Base-by-base conservation (phyloP, 2,329 filamentous ascomycete species). In the Reticulascus tulasneorum region DNA sequence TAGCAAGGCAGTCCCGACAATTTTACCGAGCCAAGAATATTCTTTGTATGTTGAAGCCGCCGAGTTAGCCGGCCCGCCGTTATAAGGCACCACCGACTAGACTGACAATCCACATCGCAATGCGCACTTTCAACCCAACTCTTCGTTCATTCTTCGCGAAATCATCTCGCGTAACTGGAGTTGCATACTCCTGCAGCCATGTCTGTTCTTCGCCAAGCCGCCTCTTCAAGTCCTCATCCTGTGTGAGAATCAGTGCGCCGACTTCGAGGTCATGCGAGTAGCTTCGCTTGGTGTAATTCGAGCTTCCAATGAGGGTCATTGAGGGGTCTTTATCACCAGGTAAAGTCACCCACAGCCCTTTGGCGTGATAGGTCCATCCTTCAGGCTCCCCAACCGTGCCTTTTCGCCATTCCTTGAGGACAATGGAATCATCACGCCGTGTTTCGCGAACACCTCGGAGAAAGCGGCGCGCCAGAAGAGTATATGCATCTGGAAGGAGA, bases 281-380 rank as follows among this genome's bases (percentile, higher is more conserved):
- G 54, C 87, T 94, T 20, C 93, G 74, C 59, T 93, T 90, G 0
- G 93, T 98, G 61, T 97, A 98, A 56, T 98, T 98, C 9, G 85
- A 93, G 55, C 86, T 94, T 2, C 93, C 93, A 1, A 98, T 77
- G 13, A 97, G 71, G 21, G 82, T 94, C 37, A 97, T 71, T 30
- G 83, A 82, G 0, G 89, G 89, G 24, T 80, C 66, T 23, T 69
- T 59, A 29, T 83, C 75, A 3, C 71, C 67, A 0, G 84, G 77
- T 36, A 91, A 69, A 0, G 86, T 87, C 18, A 96, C 73, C 91
- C 91, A 97, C 3, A 97, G 70, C 0, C 93, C 93, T 62, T 98
- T 98, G 30, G 93, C 93, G 53, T 98, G 93, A 60, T 98, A 98
- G 0, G 91, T 96, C 93, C 94, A 98, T 1, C 88, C 91, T 2